These are phyloP conservation scores for Yarrowia divulgata DNA, from an alignment of 805 yeast species.

Conservation along the genomic window DNA sequence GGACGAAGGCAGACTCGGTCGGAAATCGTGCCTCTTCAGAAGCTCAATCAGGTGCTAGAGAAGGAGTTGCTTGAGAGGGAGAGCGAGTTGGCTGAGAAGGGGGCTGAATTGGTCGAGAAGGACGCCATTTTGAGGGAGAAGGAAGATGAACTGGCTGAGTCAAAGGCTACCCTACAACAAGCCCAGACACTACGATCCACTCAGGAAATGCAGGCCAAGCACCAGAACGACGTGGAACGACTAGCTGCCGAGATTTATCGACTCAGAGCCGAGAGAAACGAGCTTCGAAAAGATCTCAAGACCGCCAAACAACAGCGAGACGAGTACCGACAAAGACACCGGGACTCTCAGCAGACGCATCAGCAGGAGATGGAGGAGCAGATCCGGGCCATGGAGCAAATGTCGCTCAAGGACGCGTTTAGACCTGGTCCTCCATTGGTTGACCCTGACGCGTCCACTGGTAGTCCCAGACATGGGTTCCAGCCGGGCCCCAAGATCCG, in stretches of 20 bases:
- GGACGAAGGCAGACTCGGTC: slow-evolving; percentile 16
- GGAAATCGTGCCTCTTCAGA: slow-evolving; percentile 30
- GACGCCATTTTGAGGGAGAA: neutral
- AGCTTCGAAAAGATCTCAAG: neutral
- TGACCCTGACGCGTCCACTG: neutral
- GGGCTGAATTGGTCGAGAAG: neutral
- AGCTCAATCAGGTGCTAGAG: slow-evolving; percentile 18
- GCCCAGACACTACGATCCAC: neutral
- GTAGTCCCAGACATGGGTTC: slow-evolving; percentile 25
- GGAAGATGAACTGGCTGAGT: neutral
- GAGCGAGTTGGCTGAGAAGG: neutral
- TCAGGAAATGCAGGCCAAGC: neutral
- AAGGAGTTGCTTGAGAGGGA: slow-evolving; percentile 14
- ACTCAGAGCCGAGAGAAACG: slow-evolving; percentile 4
- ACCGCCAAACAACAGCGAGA: slow-evolving; percentile 1
- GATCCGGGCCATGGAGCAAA: slow-evolving; percentile 1
- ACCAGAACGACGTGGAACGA: slow-evolving; percentile 10
- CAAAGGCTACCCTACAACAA: neutral
- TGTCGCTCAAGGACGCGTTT: slow-evolving; percentile 9
- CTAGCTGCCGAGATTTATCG: slow-evolving; percentile 7
- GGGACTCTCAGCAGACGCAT: slow-evolving; percentile 1
- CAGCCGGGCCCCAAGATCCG: slow-evolving; percentile 11
- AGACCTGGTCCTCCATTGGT: neutral
- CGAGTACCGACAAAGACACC: neutral
- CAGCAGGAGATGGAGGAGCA: slow-evolving; percentile 22